Conservation (phyloP, 192 early-diverging fungal genomes). For the Anaeromyces robustus region DNA sequence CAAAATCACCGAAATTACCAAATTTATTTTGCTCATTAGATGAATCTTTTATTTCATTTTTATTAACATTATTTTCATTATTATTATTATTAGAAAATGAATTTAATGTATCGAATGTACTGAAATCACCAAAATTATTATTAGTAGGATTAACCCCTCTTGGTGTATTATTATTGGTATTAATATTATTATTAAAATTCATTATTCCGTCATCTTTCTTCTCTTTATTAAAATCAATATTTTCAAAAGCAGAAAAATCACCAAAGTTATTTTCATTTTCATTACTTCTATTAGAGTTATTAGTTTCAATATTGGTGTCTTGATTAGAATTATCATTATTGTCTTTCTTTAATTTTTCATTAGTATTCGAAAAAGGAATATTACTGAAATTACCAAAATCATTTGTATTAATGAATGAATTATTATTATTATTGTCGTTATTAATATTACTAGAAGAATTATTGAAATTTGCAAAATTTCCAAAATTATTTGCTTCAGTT, state of each 20-base stretch:
- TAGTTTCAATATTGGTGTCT: not conserved
- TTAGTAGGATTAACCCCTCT: no score
- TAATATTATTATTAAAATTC: no score
- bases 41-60: no score
- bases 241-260: not conserved
- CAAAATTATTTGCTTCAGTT: not conserved
- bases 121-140: not conserved
- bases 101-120: not conserved
- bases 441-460: not conserved
- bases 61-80: no score
- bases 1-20: no score
- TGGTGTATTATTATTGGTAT: no score
- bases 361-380: not conserved
- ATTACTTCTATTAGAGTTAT: not conserved
- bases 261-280: not conserved
- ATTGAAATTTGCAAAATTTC: not conserved
- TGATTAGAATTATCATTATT: no score
- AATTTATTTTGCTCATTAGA: not conserved
- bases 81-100: no score
- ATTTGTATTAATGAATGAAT: not conserved
- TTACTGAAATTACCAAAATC: not conserved
- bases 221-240: not conserved
- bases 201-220: not conserved
- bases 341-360: not conserved
- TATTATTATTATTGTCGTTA: not conserved